Conservation (phyloP, 768 basidiomycete genomes). For the Myochromella boudieri region DNA sequence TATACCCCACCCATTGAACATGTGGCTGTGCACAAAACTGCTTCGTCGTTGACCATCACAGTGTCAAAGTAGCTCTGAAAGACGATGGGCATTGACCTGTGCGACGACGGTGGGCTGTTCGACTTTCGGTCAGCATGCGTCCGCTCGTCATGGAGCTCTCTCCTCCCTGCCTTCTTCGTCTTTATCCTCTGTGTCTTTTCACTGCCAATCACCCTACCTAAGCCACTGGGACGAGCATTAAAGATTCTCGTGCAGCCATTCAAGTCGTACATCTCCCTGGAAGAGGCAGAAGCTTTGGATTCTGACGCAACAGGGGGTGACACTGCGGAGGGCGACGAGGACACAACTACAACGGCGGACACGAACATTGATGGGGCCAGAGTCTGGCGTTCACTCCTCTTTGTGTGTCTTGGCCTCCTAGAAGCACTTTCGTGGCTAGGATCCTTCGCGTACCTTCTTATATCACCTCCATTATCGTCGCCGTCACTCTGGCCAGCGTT, state of each 20-base stretch:
- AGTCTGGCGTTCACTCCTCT: conserved; percentile 61
- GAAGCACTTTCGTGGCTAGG: conserved; percentile 61
- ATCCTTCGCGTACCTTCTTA: conserved; percentile 53
- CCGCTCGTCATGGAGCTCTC: conserved; percentile 49
- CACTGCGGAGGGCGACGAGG: conserved; percentile 19
- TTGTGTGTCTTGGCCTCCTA: conserved; percentile 54
- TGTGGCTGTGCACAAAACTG: too few relatives aligned
- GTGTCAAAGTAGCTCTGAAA: too few relatives aligned
- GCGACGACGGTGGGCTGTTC: conserved; percentile 29
- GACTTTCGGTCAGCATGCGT: conserved; percentile 49
- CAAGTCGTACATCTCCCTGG: conserved; percentile 44
- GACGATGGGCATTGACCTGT: conserved; percentile 33
- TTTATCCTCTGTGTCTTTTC: conserved; percentile 38
- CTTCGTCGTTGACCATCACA: too few relatives aligned
- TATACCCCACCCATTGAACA: too few relatives aligned
- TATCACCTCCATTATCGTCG: conserved; percentile 26
- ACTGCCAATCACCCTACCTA: conserved; percentile 32
- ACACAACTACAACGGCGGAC: conserved; percentile 18
- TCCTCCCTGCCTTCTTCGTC: conserved; percentile 48
- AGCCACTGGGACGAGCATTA: conserved; percentile 22
- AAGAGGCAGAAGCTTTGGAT: conserved; percentile 55
- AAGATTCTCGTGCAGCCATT: conserved; percentile 32
- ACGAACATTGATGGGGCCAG: conserved; percentile 25
- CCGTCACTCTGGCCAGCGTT: conserved; percentile 34
- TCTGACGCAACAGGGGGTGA: conserved; percentile 20